These are phyloP conservation scores for Mycena filopes DNA, from an alignment of 768 basidiomycete species.

Conservation along the genomic window DNA sequence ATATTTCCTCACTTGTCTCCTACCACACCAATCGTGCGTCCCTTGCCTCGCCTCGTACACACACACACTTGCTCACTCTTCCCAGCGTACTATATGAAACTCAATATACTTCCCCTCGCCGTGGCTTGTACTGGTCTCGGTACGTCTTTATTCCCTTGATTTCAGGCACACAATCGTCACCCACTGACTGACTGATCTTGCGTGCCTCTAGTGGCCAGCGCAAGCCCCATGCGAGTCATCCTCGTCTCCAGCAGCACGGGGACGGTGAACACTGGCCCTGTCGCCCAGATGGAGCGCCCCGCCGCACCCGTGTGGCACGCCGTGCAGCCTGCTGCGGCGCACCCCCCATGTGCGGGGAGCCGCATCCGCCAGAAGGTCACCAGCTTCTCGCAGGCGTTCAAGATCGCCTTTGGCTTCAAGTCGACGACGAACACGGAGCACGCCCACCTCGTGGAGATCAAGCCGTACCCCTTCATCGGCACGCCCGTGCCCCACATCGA, in stretches of 20 bases:
- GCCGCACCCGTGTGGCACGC: no score
- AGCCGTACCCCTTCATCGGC: conserved; percentile 43
- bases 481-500: conserved; percentile 36
- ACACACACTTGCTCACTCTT: neutral
- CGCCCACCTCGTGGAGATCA: neutral
- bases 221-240: conserved; percentile 29
- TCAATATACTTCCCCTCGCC: conserved; percentile 45
- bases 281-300: conserved; percentile 3
- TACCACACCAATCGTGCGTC: conserved; percentile 7
- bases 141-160: conserved; percentile 26
- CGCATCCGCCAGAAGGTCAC: conserved; percentile 60
- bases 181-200: no score
- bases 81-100: conserved; percentile 40
- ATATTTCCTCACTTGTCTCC: neutral
- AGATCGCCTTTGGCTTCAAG: conserved; percentile 65
- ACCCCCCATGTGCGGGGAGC: conserved; percentile 41
- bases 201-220: conserved; percentile 21
- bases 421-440: conserved; percentile 45
- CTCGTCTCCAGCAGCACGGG: conserved; percentile 22
- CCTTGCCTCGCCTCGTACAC: neutral
- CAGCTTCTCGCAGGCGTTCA: conserved; percentile 64
- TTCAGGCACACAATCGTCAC: neutral
- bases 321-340: no score
- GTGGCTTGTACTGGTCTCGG: conserved; percentile 43
- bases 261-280: neutral